Percentiles rank a stretch among this genome's conserved stretches.
phyloP scores from a whole-genome alignment of 495 filamentous ascomycete species.

The Daldinia bambusicola region DNA sequence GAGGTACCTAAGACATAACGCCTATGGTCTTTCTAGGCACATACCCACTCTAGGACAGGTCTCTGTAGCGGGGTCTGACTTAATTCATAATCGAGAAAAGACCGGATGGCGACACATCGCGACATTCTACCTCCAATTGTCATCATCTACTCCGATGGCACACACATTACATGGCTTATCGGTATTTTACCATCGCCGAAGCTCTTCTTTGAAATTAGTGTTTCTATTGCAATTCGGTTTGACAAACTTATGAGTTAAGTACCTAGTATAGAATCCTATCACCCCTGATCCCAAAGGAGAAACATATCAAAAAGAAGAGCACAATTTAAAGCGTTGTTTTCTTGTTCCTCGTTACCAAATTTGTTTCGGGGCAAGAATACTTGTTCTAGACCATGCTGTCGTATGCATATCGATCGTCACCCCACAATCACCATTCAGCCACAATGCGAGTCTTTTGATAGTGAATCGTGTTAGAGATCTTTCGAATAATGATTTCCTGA shows the following conservation, averaged over 20 bases:
- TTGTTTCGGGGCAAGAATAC: not conserved
- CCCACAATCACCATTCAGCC: not conserved
- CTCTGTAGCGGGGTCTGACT: too few relatives aligned
- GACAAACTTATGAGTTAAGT: too few relatives aligned
- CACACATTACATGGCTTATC: not conserved
- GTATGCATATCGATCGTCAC: not conserved
- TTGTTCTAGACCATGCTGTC: not conserved
- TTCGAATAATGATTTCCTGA: not conserved
- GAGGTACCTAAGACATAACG: too few relatives aligned
- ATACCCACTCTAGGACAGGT: too few relatives aligned
- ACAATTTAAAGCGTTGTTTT: not conserved
- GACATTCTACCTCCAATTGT: slow-evolving; percentile 40
- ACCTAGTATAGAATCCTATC: too few relatives aligned
- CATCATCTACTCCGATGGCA: slow-evolving; percentile 24
- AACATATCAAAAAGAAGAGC: too few relatives aligned
- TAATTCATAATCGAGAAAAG: slow-evolving; percentile 19
- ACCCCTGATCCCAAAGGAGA: too few relatives aligned
- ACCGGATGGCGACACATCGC: slow-evolving; percentile 42
- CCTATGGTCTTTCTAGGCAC: too few relatives aligned
- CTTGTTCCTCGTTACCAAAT: not conserved
- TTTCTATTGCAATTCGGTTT: slow-evolving; percentile 10
- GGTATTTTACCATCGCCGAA: not conserved
- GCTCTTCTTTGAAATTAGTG: not conserved
- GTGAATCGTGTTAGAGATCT: not conserved
- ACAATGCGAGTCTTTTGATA: not conserved